These are phyloP conservation scores for Rutidosis leptorrhynchoides DNA, from an alignment of 129 eudicot genomes.

Conservation along the genomic window DNA sequence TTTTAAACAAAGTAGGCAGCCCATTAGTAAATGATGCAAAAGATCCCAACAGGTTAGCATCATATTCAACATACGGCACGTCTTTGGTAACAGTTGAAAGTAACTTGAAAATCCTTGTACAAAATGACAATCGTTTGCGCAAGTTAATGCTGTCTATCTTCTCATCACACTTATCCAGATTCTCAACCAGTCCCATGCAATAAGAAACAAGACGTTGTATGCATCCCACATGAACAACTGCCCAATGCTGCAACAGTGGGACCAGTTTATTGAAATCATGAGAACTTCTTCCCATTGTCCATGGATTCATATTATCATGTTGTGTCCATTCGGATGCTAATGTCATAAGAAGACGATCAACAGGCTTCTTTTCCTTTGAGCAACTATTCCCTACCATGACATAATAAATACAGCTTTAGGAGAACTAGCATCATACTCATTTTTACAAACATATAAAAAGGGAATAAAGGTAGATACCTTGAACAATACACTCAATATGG, in stretches of 20 bases:
- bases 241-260: conserved; percentile 73
- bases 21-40: conserved; percentile 57
- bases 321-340: conserved; percentile 61
- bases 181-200: conserved; percentile 44
- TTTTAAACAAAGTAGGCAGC: conserved; percentile 56
- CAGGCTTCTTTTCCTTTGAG: conserved; percentile 60
- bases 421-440: conserved; percentile 2
- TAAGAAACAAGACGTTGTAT: conserved; percentile 55
- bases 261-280: conserved; percentile 49
- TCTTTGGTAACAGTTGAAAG: conserved; percentile 59
- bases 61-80: conserved; percentile 49
- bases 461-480: conserved; percentile 51
- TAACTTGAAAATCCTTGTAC: conserved; percentile 60
- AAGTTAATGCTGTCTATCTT: conserved; percentile 41
- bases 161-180: conserved; percentile 58
- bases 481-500: conserved; percentile 54
- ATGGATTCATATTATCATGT: conserved; percentile 38
- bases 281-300: conserved; percentile 41
- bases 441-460: neutral
- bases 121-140: conserved; percentile 57
- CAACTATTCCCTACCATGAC: conserved; percentile 54
- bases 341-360: conserved; percentile 62
- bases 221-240: conserved; percentile 68
- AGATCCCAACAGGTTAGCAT: conserved; percentile 47
- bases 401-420: conserved; percentile 27